Conservation (phyloP, 495 filamentous ascomycete genomes). For the Durotheca rogersii region DNA sequence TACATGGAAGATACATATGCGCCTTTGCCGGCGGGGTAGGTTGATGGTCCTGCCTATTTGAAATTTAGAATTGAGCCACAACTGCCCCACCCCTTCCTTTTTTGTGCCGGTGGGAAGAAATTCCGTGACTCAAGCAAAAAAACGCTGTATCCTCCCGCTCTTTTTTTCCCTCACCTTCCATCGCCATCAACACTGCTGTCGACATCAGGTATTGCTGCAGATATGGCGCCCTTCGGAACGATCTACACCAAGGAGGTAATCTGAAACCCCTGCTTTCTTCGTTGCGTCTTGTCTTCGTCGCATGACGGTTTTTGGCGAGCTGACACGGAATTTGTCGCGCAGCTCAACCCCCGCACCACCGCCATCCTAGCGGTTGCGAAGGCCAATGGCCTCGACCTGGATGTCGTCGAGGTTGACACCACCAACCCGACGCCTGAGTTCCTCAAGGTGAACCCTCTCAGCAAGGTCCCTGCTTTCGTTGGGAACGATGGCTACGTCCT, state of each 20-base stretch:
- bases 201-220: slow-evolving; percentile 38
- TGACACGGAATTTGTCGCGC: slow-evolving; percentile 34
- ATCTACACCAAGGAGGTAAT: slow-evolving; percentile 85
- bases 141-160: too few species aligned
- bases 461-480: slow-evolving; percentile 88
- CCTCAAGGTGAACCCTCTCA: slow-evolving; percentile 80
- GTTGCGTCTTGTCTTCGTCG: too few species aligned
- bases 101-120: slow-evolving; percentile 25
- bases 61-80: slow-evolving; percentile 25
- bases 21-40: slow-evolving; percentile 12
- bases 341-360: slow-evolving; percentile 90
- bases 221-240: slow-evolving; percentile 92
- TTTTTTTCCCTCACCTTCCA: slow-evolving; percentile 36
- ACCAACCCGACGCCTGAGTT: slow-evolving; percentile 67
- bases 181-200: slow-evolving; percentile 36
- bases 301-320: too few species aligned
- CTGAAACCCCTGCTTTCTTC: too few species aligned
- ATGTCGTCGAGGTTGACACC: slow-evolving; percentile 71
- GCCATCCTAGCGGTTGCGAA: slow-evolving; percentile 88
- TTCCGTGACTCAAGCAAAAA: slow-evolving; percentile 34
- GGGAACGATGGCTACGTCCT: slow-evolving; percentile 90
- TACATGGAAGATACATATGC: too few species aligned
- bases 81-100: slow-evolving; percentile 32
- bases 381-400: slow-evolving; percentile 88
- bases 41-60: slow-evolving; percentile 18